Conservation (phyloP, 805 yeast genomes). For the Hanseniaspora jakobsenii region DNA sequence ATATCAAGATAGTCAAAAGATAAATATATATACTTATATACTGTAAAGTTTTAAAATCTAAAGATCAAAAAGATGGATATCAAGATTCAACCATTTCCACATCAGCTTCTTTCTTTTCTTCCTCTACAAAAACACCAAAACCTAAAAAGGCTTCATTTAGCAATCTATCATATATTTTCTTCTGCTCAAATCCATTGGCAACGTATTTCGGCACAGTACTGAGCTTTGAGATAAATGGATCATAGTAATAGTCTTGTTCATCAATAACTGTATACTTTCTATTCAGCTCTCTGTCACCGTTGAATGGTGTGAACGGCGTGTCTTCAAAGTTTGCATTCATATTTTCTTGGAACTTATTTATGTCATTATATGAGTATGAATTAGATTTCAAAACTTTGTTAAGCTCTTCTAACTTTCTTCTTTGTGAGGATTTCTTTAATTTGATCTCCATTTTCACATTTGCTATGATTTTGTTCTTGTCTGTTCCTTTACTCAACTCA, state of each 20-base stretch:
- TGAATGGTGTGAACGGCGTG: slow-evolving; percentile 88
- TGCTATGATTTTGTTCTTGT: slow-evolving; percentile 39
- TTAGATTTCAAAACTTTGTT: slow-evolving; percentile 30
- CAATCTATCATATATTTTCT: slow-evolving; percentile 58
- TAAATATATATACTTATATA: background rate
- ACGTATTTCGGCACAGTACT: slow-evolving; percentile 49
- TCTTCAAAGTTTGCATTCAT: slow-evolving; percentile 21
- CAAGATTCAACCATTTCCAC: background rate
- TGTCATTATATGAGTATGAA: slow-evolving; percentile 27
- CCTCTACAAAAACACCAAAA: slow-evolving; percentile 64
- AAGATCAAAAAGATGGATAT: too few relatives aligned
- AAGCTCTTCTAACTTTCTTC: slow-evolving; percentile 39
- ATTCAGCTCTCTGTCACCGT: slow-evolving; percentile 64
- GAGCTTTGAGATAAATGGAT: slow-evolving; percentile 49
- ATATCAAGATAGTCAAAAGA: too few relatives aligned
- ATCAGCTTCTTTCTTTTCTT: slow-evolving; percentile 32
- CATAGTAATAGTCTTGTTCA: slow-evolving; percentile 36
- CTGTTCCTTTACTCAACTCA: slow-evolving; percentile 35
- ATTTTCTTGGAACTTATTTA: slow-evolving; percentile 22
- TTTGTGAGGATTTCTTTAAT: slow-evolving; percentile 50
- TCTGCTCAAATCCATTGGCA: slow-evolving; percentile 78
- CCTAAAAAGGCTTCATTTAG: slow-evolving; percentile 86
- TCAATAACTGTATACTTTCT: slow-evolving; percentile 39
- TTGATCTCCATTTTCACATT: slow-evolving; percentile 40
- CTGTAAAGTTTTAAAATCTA: background rate